Conservation (phyloP, 225 moss, liverwort and hornwort genomes). For the Rhytidiadelphus loreus region DNA sequence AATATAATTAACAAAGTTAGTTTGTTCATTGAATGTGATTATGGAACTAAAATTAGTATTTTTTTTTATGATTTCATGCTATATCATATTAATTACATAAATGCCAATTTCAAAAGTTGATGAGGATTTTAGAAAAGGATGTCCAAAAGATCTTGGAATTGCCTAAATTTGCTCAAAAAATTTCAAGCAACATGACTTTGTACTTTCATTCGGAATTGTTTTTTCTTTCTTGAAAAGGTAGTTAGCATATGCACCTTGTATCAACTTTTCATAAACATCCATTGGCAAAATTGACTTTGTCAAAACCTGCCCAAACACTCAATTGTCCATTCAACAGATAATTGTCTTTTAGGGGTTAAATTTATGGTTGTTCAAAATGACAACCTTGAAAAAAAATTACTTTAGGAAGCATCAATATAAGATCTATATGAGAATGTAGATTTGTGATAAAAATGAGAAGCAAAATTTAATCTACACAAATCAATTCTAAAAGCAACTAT, state of each 20-base stretch:
- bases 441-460: neutral
- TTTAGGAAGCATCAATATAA: neutral
- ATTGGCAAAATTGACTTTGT: neutral
- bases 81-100: neutral
- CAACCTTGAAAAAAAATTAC: neutral
- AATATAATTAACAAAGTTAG: neutral
- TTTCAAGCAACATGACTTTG: neutral
- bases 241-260: no score
- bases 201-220: rapidly evolving
- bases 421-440: neutral
- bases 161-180: neutral
- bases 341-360: neutral
- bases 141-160: neutral
- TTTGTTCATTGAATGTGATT: neutral
- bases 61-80: neutral
- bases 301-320: neutral
- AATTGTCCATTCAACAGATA: neutral
- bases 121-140: neutral
- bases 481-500: neutral
- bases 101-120: neutral
- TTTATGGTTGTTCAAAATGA: neutral
- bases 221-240: no score
- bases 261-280: no score
- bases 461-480: neutral
- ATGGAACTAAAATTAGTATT: neutral